Evolutionary conservation across 2,329 filamentous ascomycete genomes (phyloP).

Genomic region (Nothomitra cinnamomea): DNA sequence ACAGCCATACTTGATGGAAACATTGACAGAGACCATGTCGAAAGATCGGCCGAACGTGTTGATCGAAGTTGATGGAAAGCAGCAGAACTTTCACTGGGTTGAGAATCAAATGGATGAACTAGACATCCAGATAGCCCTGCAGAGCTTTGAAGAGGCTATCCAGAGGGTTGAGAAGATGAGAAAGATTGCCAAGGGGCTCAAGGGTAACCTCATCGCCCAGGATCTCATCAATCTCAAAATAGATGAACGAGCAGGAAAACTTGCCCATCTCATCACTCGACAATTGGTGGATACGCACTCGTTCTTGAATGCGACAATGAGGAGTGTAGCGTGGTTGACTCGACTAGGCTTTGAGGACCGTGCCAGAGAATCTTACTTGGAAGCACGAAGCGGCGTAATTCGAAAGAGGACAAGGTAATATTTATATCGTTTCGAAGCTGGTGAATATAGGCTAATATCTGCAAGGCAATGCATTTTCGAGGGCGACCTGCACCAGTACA

Average conservation of each 20-base stretch:
- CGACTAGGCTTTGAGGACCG: slow-evolving; percentile 80
- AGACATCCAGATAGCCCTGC: slow-evolving; percentile 87
- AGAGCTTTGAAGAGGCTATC: slow-evolving; percentile 75
- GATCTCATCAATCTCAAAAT: slow-evolving; percentile 87
- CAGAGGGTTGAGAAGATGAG: slow-evolving; percentile 71
- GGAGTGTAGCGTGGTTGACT: slow-evolving; percentile 69
- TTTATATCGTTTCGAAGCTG: background rate
- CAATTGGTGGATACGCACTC: slow-evolving; percentile 64
- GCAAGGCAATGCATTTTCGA: slow-evolving; percentile 83
- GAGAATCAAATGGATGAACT: slow-evolving; percentile 90
- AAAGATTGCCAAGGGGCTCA: slow-evolving; percentile 58
- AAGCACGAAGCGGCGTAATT: slow-evolving; percentile 60
- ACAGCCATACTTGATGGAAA: slow-evolving; percentile 66
- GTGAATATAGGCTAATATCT: background rate
- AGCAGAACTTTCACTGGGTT: slow-evolving; percentile 90
- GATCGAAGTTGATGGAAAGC: slow-evolving; percentile 90
- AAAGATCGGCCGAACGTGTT: slow-evolving; percentile 59
- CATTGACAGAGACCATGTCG: slow-evolving; percentile 46
- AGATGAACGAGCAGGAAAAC: slow-evolving; percentile 61
- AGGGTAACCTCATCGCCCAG: slow-evolving; percentile 73
- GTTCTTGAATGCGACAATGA: slow-evolving; percentile 59
- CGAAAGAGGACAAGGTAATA: slow-evolving; percentile 64
- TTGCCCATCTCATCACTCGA: slow-evolving; percentile 61
- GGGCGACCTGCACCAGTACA: slow-evolving; percentile 80
- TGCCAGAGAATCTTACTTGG: slow-evolving; percentile 72